Evolutionary conservation across 805 yeast species (phyloP), one percentile per base, ranked within the genome.

Genomic region (Yarrowia bubula): DNA sequence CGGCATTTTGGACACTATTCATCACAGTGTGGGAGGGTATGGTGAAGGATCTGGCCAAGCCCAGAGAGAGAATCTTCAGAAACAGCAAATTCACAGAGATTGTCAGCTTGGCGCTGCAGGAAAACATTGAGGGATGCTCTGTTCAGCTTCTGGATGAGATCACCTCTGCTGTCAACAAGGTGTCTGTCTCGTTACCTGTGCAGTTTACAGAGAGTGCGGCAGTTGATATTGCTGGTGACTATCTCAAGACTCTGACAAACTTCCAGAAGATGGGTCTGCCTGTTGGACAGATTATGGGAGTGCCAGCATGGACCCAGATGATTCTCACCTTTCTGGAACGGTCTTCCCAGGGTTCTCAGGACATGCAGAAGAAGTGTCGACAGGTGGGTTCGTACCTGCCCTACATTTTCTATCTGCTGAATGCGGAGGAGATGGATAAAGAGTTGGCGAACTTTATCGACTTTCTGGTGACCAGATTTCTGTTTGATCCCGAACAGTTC

Each of bases 351-450:
- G 47, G 61, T 2, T 11, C 37, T 15, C 61, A 55, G 37, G 61
- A 55, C 11, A 55, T 55, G 61, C 61, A 55, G 31, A 55, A 55
- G 61, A 55, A 39, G 47, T 55, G 61, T 17, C 61, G 61, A 55
- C 47, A 39, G 47, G 37, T 55, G 8, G 61, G 61, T 3, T 37
- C 61, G n/a, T 31, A n/a, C 14, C 51, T 58, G 11, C 64, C 64
- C 8, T 43, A 58, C 51, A 43, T 58, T 10, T 33, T 58, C 28
- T 58, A 35, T 14, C 51, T 58, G 17, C 11, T 58, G 51, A 22
- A 18, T 22, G 41, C 6, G 18, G 41, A 57, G 11, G 39, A 58
- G 13, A 11, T 41, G 11, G 32, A 55, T 38, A 44, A 58, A 11
- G 37, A 33, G n/a, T 17, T 58, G 37, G 43, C 42, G 8, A 22